phyloP scores from a whole-genome alignment of 2,329 filamentous ascomycete genomes.

The Keithomyces neogunnii region DNA sequence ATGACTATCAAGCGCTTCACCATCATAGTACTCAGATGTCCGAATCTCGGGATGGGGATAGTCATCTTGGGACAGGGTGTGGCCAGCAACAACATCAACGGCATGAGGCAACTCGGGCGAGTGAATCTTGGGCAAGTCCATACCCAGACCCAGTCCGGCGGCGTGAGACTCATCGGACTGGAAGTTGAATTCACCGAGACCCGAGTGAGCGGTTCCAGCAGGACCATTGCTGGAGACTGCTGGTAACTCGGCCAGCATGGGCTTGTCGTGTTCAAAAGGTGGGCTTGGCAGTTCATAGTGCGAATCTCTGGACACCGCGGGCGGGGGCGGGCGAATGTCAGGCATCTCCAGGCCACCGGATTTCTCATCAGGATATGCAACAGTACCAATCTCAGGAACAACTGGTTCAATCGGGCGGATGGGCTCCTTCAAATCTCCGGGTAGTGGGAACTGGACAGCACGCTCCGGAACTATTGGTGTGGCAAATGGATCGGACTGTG shows the following conservation, averaged over 20 bases:
- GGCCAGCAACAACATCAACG: conserved; percentile 1
- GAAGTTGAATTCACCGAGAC: conserved; percentile 13
- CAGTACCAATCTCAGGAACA: conserved; percentile 30
- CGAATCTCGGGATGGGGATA: conserved; percentile 17
- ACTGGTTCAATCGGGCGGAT: conserved; percentile 24
- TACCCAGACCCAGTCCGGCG: conserved; percentile 26
- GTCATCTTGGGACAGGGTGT: conserved; percentile 7
- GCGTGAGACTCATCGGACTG: conserved; percentile 18
- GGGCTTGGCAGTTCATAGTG: conserved; percentile 15
- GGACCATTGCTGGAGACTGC: conserved; percentile 8
- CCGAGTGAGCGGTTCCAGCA: conserved; percentile 12
- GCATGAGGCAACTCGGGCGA: conserved; percentile 15
- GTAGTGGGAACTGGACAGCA: conserved; percentile 12
- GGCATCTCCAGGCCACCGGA: conserved; percentile 15
- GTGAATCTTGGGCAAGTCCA: conserved; percentile 23
- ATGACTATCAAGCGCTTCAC: conserved; percentile 26
- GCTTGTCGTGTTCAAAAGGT: conserved; percentile 8
- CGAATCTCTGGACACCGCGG: conserved; percentile 20
- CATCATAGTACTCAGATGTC: conserved; percentile 25
- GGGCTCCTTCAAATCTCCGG: conserved; percentile 15
- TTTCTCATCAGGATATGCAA: conserved; percentile 21
- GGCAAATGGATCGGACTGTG: conserved; percentile 26
- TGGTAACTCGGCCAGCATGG: conserved; percentile 9
- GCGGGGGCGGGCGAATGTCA: conserved; percentile 20
- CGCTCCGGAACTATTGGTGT: conserved; percentile 24